Base-by-base conservation (phyloP, 1,139 yeast genomes). In the Meyerozyma carpophila region DNA sequence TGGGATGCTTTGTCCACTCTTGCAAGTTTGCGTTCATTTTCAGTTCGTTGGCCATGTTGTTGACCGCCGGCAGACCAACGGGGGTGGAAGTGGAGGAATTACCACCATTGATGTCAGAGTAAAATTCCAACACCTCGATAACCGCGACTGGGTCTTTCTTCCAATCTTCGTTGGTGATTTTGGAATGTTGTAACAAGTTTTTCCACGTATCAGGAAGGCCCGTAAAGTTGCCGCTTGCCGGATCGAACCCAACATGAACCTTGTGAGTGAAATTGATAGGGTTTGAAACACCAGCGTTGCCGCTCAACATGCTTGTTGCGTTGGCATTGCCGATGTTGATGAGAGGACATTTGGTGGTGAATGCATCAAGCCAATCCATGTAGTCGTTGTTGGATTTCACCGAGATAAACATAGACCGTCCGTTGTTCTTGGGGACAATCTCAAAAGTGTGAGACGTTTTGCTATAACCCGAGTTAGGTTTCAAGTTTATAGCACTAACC, bases 71-170 rank as follows among this genome's bases (percentile, higher is more conserved):
- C 9, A 59, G 51, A 25, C 50, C 47, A 41, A 50, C 46, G 3
- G 75, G 74, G 18, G 74, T 68, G 39, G 56, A 55, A 3, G 57
- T 54, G 31, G 61, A 57, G 6, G 66, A 58, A 41, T 47, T 51
- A n/a, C 65, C 66, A 41, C 69, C 69, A 50, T 67, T 68, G 47
- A 71, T 72, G 47, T 74, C 77, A 11, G 73, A 74, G 60, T 88
- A 89, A 60, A 94, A 93, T 54, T 89, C 95, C 58, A 94, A 78
- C 1, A 91, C 98, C 58, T 93, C 97, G 52, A 93, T 90, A 36
- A 78, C 93, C 0, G 94, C 94, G 26, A 82, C 86, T 1, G 94
- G 91, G 56, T 85, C 89, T 55, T 82, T 84, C 46, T 84, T 82
- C 84, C 89, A 82, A 63, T 85, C 94, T 55, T 84, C 93, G 51